Conservation (phyloP, 2,329 filamentous ascomycete species). For the Aquanectria penicillioides region DNA sequence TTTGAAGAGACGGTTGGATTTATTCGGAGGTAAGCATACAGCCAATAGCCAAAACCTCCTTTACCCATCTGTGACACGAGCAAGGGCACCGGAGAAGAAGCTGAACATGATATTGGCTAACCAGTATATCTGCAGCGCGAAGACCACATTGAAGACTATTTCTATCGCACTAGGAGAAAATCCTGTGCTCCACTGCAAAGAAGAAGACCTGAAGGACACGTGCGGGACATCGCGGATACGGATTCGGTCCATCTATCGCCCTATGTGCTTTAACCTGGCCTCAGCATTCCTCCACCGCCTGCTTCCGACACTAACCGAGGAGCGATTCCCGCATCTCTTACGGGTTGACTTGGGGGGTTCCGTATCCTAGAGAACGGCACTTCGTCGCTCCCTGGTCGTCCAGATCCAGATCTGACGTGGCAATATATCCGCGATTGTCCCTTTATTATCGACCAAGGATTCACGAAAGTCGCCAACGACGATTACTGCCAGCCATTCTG, state of each 20-base stretch:
- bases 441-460: constrained; percentile 1
- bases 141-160: background rate
- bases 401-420: background rate
- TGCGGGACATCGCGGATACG: background rate
- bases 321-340: background rate
- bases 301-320: background rate
- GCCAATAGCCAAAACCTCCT: background rate
- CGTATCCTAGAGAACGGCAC: background rate
- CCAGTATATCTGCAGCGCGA: background rate
- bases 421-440: background rate
- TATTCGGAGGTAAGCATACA: background rate
- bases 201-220: background rate
- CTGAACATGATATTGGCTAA: background rate
- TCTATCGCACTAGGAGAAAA: background rate
- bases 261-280: background rate
- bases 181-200: background rate
- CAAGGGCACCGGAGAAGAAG: background rate
- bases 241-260: background rate
- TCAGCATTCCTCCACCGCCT: background rate
- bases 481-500: background rate
- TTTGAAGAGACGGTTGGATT: background rate
- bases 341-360: background rate
- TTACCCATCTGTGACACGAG: background rate
- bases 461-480: background rate
- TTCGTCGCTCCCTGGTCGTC: background rate